phyloP scores from a whole-genome alignment of 306 rosid species.

The Acacia crassicarpa region DNA sequence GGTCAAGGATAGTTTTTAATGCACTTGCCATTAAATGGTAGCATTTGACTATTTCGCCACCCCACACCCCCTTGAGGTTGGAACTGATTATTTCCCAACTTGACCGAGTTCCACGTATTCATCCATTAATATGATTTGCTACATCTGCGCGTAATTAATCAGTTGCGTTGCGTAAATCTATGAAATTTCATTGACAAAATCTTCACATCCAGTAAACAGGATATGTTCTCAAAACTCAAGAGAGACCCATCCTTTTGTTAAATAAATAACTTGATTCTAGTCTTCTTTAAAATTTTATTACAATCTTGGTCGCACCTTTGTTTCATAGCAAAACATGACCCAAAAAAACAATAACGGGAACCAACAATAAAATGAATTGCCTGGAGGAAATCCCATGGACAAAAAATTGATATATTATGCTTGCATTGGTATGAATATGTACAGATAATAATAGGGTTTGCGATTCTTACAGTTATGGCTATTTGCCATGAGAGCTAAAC shows the following conservation, averaged over 20 bases:
- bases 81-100: constrained; percentile 20
- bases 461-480: constrained; percentile 16
- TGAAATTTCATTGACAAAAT: not conserved
- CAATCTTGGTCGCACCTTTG: not conserved
- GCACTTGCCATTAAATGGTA: not conserved
- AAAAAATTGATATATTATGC: constrained; percentile 11
- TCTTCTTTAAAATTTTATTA: not conserved
- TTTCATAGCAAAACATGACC: not conserved
- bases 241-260: not conserved
- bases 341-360: not conserved
- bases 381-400: not conserved
- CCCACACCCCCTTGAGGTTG: constrained; percentile 18
- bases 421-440: constrained; percentile 30
- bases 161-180: not conserved
- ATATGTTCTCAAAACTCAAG: not conserved
- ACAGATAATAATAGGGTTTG: constrained; percentile 31
- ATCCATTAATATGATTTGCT: not conserved
- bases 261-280: too few species aligned
- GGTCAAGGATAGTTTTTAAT: not conserved
- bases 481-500: constrained; percentile 16
- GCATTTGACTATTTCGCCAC: not conserved
- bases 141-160: not conserved
- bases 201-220: not conserved
- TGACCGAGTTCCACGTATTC: not conserved
- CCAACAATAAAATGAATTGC: not conserved